phyloP scores from a whole-genome alignment of 495 filamentous ascomycete species.

The Neurospora tetraspora region DNA sequence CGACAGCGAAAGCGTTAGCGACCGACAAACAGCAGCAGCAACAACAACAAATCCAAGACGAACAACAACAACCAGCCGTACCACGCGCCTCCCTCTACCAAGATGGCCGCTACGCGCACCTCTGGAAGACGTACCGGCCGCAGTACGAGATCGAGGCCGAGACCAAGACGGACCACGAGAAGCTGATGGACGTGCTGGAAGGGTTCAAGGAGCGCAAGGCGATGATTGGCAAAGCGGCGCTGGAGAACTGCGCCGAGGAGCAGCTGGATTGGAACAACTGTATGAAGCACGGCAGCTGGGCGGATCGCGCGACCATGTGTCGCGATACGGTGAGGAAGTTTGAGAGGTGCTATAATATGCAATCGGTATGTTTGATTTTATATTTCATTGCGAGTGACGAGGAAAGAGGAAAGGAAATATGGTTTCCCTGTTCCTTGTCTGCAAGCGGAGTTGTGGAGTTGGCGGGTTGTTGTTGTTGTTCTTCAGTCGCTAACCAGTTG shows the following conservation, averaged over 20 bases:
- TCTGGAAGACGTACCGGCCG: slow-evolving; percentile 83
- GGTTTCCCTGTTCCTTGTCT: background rate
- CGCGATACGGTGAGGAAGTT: slow-evolving; percentile 57
- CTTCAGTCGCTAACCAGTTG: background rate
- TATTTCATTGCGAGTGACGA: background rate
- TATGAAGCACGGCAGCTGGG: slow-evolving; percentile 54
- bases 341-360: slow-evolving; percentile 72
- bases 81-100: slow-evolving; percentile 36
- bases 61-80: slow-evolving; percentile 6
- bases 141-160: slow-evolving; percentile 51
- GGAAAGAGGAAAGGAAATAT: background rate
- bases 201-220: slow-evolving; percentile 73
- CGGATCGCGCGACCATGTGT: slow-evolving; percentile 61
- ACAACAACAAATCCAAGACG: too few species aligned
- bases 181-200: slow-evolving; percentile 65
- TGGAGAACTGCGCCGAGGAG: slow-evolving; percentile 90
- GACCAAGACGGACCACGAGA: slow-evolving; percentile 60
- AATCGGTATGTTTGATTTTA: slow-evolving; percentile 48
- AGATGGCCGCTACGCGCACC: slow-evolving; percentile 86
- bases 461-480: background rate
- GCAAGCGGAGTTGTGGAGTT: background rate
- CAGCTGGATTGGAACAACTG: slow-evolving; percentile 66
- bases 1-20: background rate
- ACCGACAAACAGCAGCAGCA: background rate
- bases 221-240: slow-evolving; percentile 66